phyloP scores from a whole-genome alignment of 257 asterid genomes.

The Solanum neorickii region DNA sequence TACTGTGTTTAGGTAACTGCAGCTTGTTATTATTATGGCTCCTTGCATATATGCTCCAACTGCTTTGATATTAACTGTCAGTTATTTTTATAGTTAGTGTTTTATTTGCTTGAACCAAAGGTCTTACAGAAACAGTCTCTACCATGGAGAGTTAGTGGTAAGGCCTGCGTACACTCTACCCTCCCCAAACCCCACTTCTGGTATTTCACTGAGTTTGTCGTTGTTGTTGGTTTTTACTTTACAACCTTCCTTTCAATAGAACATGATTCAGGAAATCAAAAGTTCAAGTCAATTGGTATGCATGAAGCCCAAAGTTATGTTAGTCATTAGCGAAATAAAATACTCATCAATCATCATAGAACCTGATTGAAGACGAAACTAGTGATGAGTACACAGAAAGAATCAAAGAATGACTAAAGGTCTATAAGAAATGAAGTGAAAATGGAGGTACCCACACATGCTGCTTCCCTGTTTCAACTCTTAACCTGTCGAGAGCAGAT shows the following conservation, averaged over 20 bases:
- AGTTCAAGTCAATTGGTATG: background rate
- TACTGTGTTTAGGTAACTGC: background rate
- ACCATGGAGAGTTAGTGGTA: background rate
- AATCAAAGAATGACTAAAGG: background rate
- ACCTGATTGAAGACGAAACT: background rate
- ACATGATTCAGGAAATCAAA: background rate
- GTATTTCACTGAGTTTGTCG: background rate
- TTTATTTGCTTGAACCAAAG: background rate
- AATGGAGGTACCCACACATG: constrained; percentile 99
- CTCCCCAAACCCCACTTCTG: background rate
- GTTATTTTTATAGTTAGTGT: no score
- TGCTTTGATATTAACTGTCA: background rate
- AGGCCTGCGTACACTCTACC: background rate
- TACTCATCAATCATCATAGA: background rate
- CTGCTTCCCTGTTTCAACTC: constrained; percentile 79
- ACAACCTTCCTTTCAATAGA: background rate
- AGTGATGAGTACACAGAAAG: background rate
- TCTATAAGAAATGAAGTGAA: constrained; percentile 16
- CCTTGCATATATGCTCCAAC: background rate
- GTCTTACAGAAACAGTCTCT: background rate
- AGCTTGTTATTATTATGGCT: background rate
- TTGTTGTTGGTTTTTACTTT: background rate
- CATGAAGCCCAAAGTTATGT: background rate
- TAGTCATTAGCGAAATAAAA: background rate
- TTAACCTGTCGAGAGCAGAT: constrained; percentile 56